Conservation (phyloP, 176 grass and related monocot genomes). For the Bromus sterilis region DNA sequence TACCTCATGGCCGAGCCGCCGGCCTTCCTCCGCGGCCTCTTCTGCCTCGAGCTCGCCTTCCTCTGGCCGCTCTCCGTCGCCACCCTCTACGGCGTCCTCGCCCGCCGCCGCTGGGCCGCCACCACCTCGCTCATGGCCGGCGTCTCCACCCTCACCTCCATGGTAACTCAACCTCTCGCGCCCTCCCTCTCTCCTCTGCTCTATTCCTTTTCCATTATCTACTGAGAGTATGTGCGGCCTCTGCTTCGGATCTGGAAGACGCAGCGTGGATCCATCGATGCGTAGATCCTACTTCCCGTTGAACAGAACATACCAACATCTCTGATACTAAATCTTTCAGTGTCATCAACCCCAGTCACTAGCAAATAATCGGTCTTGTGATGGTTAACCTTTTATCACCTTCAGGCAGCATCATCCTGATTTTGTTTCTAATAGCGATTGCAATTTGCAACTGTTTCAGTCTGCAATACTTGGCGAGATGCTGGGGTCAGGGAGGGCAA, state of each 20-base stretch:
- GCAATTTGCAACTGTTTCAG: constrained; percentile 28
- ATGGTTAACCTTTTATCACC: neutral
- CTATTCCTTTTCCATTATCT: neutral
- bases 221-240: neutral
- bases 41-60: constrained; percentile 48
- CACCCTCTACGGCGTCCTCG: constrained; percentile 50
- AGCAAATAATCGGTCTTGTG: neutral
- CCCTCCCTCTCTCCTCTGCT: neutral
- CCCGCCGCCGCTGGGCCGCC: constrained; percentile 26
- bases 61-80: constrained; percentile 47
- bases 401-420: neutral
- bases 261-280: neutral
- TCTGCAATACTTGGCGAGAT: constrained; percentile 53
- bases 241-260: neutral
- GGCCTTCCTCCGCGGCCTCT: constrained; percentile 48
- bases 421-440: neutral
- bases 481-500: constrained; percentile 52
- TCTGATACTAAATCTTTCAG: too few species aligned
- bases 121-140: constrained; percentile 60
- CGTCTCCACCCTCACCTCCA: constrained; percentile 40
- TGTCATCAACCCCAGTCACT: neutral
- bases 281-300: too few species aligned
- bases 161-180: constrained; percentile 15
- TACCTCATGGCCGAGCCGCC: constrained; percentile 51
- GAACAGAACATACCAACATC: too few species aligned